Conservation (phyloP, 495 filamentous ascomycete species). For the Penicillium coprophilum region DNA sequence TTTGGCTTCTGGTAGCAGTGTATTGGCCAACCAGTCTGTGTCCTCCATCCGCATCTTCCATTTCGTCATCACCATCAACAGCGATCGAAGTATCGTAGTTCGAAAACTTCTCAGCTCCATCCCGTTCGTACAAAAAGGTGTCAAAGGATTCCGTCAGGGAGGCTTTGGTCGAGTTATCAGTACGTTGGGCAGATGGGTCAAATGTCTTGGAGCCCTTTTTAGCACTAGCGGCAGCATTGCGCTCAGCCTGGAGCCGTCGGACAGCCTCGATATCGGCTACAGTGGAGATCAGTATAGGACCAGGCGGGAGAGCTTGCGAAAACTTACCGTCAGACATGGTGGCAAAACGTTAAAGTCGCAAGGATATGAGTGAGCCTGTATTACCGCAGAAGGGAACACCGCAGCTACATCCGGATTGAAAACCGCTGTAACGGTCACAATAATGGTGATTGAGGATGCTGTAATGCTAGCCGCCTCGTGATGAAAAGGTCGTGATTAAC, state of each 20-base stretch:
- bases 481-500: constrained; percentile 27
- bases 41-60: constrained; percentile 70
- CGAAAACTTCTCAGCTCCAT: constrained; percentile 77
- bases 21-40: constrained; percentile 92
- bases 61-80: constrained; percentile 77
- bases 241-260: constrained; percentile 83
- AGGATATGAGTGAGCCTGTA: constrained; percentile 29
- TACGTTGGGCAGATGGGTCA: constrained; percentile 82
- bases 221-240: constrained; percentile 76
- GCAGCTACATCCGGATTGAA: constrained; percentile 45
- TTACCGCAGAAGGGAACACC: constrained; percentile 34
- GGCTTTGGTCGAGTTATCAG: constrained; percentile 88
- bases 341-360: constrained; percentile 22
- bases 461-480: constrained; percentile 22
- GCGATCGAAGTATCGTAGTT: constrained; percentile 92
- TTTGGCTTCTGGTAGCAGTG: constrained; percentile 84
- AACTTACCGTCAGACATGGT: constrained; percentile 62
- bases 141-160: constrained; percentile 95
- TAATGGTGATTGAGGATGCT: constrained; percentile 24
- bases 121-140: constrained; percentile 84
- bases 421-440: constrained; percentile 35
- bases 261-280: constrained; percentile 80
- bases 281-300: constrained; percentile 27
- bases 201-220: constrained; percentile 88
- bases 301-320: constrained; percentile 18